Conservation (phyloP, 345 rosid genomes). For the Physaria fendleri region DNA sequence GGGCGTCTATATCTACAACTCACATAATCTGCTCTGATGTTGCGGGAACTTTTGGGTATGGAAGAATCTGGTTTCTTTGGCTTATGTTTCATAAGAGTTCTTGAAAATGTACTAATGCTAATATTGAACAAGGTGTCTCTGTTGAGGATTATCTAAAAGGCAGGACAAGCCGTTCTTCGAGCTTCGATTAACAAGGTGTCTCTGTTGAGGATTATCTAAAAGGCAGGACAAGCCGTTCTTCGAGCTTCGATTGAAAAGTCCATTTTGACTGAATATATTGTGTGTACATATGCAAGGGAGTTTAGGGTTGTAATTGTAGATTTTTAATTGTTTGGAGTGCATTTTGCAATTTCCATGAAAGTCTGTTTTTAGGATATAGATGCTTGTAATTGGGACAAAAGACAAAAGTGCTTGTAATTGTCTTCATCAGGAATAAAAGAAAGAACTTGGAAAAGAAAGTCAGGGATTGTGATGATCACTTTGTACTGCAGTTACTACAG, state of each 20-base stretch:
- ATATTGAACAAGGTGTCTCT: constrained; percentile 51
- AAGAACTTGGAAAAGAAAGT: no score
- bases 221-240: constrained; percentile 89
- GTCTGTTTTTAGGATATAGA: constrained; percentile 4
- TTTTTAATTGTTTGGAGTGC: background rate
- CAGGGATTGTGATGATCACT: no score
- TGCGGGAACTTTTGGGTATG: constrained; percentile 95
- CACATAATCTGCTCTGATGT: constrained; percentile 69
- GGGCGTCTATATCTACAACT: constrained; percentile 58
- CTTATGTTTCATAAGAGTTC: background rate
- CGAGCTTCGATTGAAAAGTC: constrained; percentile 69
- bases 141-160: constrained; percentile 84
- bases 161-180: constrained; percentile 86
- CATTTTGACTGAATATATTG: background rate
- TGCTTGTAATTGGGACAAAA: constrained; percentile 6
- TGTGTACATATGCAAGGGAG: background rate
- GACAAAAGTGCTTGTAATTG: background rate
- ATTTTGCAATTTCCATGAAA: background rate
- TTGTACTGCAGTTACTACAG: no score
- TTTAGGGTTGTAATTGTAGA: constrained; percentile 21
- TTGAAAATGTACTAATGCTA: background rate
- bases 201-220: constrained; percentile 78
- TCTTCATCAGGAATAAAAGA: no score
- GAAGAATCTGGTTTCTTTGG: background rate
- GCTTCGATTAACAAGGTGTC: constrained; percentile 71